Conservation (phyloP, 257 asterid species). For the Perilla frutescens region DNA sequence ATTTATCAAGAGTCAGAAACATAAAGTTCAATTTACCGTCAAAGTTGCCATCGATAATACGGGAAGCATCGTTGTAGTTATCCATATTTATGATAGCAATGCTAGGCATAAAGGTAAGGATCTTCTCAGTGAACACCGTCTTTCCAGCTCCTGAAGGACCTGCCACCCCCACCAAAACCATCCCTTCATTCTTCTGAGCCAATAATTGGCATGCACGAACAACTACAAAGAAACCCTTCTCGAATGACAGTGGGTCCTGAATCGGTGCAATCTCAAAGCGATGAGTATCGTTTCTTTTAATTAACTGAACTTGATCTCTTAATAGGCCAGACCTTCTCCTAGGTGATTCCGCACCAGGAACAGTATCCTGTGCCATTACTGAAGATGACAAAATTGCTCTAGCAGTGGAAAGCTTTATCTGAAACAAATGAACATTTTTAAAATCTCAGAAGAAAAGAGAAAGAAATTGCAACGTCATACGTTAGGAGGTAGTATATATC, state of each 20-base stretch:
- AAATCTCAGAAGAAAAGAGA: not conserved
- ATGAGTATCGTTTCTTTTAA: conserved; percentile 71
- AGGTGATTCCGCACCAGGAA: conserved; percentile 72
- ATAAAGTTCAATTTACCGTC: conserved; percentile 60
- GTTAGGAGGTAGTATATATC: too few species aligned
- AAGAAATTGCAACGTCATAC: conserved; percentile 3
- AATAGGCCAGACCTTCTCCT: conserved; percentile 79
- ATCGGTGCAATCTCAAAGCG: conserved; percentile 88
- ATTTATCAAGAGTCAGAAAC: conserved; percentile 17
- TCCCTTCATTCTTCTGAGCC: conserved; percentile 91
- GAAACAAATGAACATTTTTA: not conserved
- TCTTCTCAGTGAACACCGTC: conserved; percentile 88
- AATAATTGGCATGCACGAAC: conserved; percentile 92
- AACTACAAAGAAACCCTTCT: conserved; percentile 87
- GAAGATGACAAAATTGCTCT: conserved; percentile 25
- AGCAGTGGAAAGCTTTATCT: conserved; percentile 19
- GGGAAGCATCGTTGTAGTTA: conserved; percentile 86
- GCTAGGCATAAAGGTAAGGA: conserved; percentile 84
- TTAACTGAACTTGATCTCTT: conserved; percentile 88
- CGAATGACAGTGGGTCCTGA: conserved; percentile 82
- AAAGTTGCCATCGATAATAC: conserved; percentile 90
- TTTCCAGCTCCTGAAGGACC: conserved; percentile 99
- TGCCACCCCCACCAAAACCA: conserved; percentile 83
- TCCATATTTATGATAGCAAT: conserved; percentile 90
- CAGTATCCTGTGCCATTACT: conserved; percentile 68